These are phyloP conservation scores for Ophiosphaerella narmari DNA, from an alignment of 2,329 filamentous ascomycete species.

Conservation along the genomic window DNA sequence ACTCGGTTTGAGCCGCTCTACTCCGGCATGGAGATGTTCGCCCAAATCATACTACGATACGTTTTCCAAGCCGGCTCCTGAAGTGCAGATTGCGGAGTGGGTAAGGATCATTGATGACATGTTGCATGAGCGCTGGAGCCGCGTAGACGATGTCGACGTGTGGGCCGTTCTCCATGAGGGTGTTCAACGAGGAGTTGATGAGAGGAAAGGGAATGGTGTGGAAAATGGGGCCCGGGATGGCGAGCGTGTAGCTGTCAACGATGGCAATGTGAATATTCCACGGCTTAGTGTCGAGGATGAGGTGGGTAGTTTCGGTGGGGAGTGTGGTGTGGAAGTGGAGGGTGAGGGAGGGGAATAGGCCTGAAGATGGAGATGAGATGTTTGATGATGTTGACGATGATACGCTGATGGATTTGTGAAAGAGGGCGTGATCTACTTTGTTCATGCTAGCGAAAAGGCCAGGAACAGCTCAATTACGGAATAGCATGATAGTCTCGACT, in stretches of 20 bases:
- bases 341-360: not conserved
- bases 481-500: too few relatives aligned
- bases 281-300: too few relatives aligned
- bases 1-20: conserved; percentile 26
- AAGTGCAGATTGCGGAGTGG: conserved; percentile 19
- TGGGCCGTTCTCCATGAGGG: conserved; percentile 16
- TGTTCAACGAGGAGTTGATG: conserved; percentile 13
- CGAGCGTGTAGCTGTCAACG: not conserved
- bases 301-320: not conserved
- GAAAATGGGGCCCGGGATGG: not conserved
- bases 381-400: conserved; percentile 26
- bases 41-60: conserved; percentile 9
- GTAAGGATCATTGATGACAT: conserved; percentile 15
- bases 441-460: not conserved
- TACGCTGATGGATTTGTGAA: conserved; percentile 31
- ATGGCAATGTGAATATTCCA: not conserved
- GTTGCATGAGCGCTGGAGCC: conserved; percentile 12
- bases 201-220: not conserved
- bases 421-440: not conserved
- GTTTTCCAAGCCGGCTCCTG: conserved; percentile 6
- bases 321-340: not conserved
- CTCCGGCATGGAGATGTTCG: conserved; percentile 22
- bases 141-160: conserved; percentile 9
- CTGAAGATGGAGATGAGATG: conserved; percentile 1
- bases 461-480: too few relatives aligned